Evolutionary conservation across 371 early-diverging fungal species (phyloP), one percentile per base, ranked within the genome.

Genomic region (Apophysomyces sp.): DNA sequence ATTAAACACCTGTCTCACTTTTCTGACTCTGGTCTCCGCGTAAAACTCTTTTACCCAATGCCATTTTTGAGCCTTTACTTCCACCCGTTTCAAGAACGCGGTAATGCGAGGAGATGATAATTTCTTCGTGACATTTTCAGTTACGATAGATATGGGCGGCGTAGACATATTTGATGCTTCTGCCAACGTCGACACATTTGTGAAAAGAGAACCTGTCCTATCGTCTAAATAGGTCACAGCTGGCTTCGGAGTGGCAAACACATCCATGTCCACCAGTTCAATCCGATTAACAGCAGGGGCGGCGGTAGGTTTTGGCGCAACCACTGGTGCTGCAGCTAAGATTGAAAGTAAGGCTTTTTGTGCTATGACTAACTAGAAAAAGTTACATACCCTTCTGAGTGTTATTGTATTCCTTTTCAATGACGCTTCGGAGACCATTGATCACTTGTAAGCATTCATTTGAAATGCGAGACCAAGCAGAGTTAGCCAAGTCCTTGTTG

Each of bases 391-490:
- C 62, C 61, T 60, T 60, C 44, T 63, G 58, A 15, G 54, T 55
- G n/a, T 60, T 67, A 30, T 62, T 62, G 36, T 76, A 72, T 55
- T 78, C 78, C 3, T 60, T 53, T 27, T 70, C 68, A 41, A 81
- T 58, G 31, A 55, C 27, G 44, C 57, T 52, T 31, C 71, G 52
- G 26, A 76, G 51, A 28, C 71, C 67, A 15, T 69, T 55, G 16
- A 86, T 60, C 5, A 76, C 60, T 0, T 65, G 52, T 11, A 82
- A 65, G 39, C 84, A 83, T 26, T 76, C 73, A 0, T 40, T 31
- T 31, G 82, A 78, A 34, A 84, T 68, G 16, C 69, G 77, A 34
- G 72, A 63, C 83, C 85, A 86, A 11, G 76, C 71, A 12, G 78
- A 78, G n/a, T 62, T 65, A 4, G 60, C 28, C 0, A 70, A 56